phyloP scores from a whole-genome alignment of 2,329 filamentous ascomycete species.

The Alternaria alternata region DNA sequence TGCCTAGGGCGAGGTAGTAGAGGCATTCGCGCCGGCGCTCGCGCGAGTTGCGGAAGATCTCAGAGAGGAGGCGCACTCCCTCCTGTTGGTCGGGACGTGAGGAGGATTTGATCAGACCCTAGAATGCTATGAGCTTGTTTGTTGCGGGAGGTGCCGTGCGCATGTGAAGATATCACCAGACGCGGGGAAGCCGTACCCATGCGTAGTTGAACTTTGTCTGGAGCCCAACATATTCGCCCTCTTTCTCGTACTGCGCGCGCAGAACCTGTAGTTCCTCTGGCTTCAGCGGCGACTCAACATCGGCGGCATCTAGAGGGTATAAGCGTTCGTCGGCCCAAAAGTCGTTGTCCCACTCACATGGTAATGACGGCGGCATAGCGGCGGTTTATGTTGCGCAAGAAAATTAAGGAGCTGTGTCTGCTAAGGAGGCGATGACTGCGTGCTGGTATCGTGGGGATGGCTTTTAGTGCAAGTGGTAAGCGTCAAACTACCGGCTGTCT shows the following conservation, averaged over 20 bases:
- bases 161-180: not conserved
- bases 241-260: constrained; percentile 93
- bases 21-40: constrained; percentile 96
- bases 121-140: constrained; percentile 12
- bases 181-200: constrained; percentile 71
- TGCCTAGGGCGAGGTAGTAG: constrained; percentile 95
- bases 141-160: constrained; percentile 9
- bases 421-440: not conserved
- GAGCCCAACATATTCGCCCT: constrained; percentile 94
- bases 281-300: constrained; percentile 95
- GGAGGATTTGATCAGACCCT: constrained; percentile 96
- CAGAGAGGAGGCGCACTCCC: constrained; percentile 89
- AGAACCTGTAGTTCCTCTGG: constrained; percentile 91
- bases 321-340: constrained; percentile 26
- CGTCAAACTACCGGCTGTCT: constrained; percentile 16
- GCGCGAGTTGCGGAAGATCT: constrained; percentile 93
- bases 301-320: constrained; percentile 79
- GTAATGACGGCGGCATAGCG: constrained; percentile 48
- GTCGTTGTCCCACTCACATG: constrained; percentile 38
- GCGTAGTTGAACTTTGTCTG: constrained; percentile 99
- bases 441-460: not conserved
- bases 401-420: not conserved
- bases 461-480: constrained; percentile 2
- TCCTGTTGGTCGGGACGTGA: constrained; percentile 87
- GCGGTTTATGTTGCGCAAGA: constrained; percentile 9